These are phyloP conservation scores for Pleurotus giganteus DNA, from an alignment of 768 basidiomycete genomes.

Conservation along the genomic window DNA sequence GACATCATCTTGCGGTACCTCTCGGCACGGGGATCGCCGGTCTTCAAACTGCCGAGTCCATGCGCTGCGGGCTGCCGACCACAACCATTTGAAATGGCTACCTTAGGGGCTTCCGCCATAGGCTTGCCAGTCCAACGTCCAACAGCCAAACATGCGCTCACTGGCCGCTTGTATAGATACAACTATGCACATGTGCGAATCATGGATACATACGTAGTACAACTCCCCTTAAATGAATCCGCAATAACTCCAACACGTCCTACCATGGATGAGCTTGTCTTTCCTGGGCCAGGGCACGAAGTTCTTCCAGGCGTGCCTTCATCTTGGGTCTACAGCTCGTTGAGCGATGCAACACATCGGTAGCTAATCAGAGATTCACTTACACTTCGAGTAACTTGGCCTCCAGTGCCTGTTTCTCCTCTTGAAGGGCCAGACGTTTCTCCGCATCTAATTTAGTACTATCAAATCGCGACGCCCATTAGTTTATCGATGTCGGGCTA, in stretches of 20 bases:
- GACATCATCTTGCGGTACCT: slow-evolving; percentile 1
- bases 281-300: slow-evolving; percentile 36
- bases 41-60: background rate
- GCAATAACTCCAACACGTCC: slow-evolving; percentile 3
- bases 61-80: background rate
- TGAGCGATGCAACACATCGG: slow-evolving; percentile 6
- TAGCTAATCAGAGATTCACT: slow-evolving; percentile 28
- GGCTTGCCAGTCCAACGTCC: background rate
- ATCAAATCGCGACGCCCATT: slow-evolving; percentile 7
- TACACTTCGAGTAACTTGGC: slow-evolving; percentile 84
- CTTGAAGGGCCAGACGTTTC: slow-evolving; percentile 84
- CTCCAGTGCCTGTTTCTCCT: slow-evolving; percentile 91
- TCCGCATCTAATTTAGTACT: slow-evolving; percentile 91
- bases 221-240: background rate
- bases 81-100: too few relatives aligned
- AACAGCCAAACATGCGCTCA: background rate
- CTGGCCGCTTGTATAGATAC: background rate
- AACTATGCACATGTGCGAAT: background rate
- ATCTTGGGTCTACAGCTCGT: slow-evolving; percentile 68
- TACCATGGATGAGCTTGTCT: background rate
- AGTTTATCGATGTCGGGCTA: background rate
- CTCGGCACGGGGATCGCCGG: slow-evolving; percentile 8
- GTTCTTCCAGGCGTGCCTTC: slow-evolving; percentile 68
- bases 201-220: background rate
- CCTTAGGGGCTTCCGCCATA: background rate